Evolutionary conservation across 495 filamentous ascomycete genomes (phyloP).

Genomic region (Rusavskia elegans): DNA sequence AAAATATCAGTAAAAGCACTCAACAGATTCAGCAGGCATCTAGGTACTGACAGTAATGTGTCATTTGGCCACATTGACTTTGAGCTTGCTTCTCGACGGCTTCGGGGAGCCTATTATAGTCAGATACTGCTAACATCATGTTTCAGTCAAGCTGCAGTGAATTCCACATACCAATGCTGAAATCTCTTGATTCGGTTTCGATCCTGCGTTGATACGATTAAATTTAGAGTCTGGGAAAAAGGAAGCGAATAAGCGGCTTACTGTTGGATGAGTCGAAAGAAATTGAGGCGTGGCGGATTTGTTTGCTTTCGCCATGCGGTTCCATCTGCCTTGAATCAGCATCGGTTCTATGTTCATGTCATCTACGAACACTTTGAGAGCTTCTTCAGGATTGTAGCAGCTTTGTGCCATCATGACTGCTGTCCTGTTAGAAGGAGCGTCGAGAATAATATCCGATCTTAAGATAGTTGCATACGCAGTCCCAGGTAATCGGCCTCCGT

Average conservation of each 20-base stretch:
- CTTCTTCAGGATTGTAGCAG: slow-evolving; percentile 60
- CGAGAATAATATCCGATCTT: slow-evolving; percentile 19
- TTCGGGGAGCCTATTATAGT: slow-evolving; percentile 4
- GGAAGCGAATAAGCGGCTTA: not conserved
- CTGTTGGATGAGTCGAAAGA: slow-evolving; percentile 63
- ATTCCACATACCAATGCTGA: slow-evolving; percentile 2
- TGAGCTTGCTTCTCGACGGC: slow-evolving; percentile 6
- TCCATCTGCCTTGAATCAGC: slow-evolving; percentile 23
- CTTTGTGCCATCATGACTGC: slow-evolving; percentile 45
- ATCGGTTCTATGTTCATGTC: not conserved
- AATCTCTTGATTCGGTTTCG: slow-evolving; percentile 4
- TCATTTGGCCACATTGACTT: slow-evolving; percentile 6
- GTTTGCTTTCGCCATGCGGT: slow-evolving; percentile 51
- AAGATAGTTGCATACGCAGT: slow-evolving; percentile 34
- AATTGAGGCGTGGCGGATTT: slow-evolving; percentile 51
- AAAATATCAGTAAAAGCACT: no score
- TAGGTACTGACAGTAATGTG: not conserved
- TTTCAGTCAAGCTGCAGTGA: not conserved
- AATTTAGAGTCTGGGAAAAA: not conserved
- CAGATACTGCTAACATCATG: not conserved
- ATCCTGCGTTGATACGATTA: not conserved
- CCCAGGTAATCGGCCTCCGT: slow-evolving; percentile 80
- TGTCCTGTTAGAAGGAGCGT: slow-evolving; percentile 5
- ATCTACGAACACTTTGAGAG: slow-evolving; percentile 41
- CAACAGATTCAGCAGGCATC: not conserved